A percentile compares a stretch with the other conserved stretches of the same genome.
Conservation (phyloP, 129 eudicot genomes). For the Flaveria trinervia region DNA sequence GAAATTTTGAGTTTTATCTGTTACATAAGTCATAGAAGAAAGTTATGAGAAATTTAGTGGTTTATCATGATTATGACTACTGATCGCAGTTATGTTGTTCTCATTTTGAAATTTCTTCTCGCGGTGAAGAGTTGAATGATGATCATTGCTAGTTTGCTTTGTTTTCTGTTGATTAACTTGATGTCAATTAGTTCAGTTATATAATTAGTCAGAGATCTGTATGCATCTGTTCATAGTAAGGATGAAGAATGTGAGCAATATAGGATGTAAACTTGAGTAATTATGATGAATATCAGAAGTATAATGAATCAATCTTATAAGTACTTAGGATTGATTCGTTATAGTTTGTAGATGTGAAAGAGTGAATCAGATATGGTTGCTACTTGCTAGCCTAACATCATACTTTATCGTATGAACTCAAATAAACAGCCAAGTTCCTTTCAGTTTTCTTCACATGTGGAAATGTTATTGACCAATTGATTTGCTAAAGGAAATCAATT, state of each 20-base stretch:
- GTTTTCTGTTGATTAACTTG: conserved; percentile 4
- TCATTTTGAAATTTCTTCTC: background rate
- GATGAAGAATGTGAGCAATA: background rate
- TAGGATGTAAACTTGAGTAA: too few relatives aligned
- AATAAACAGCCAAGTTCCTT: background rate
- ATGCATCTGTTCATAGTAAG: background rate
- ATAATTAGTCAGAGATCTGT: background rate
- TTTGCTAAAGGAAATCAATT: background rate
- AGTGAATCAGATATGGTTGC: background rate
- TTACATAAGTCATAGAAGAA: background rate
- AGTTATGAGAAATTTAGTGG: background rate
- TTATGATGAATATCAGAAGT: background rate
- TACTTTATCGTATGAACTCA: background rate
- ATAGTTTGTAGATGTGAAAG: background rate
- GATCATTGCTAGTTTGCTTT: conserved; percentile 19
- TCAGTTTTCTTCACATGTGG: background rate
- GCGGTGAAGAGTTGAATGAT: background rate
- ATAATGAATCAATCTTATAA: background rate
- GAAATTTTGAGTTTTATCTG: background rate
- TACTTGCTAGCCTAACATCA: background rate
- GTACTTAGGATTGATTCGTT: background rate
- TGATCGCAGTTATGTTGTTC: background rate
- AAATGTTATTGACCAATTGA: background rate
- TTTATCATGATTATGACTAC: background rate
- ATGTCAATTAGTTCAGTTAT: background rate